Base-by-base conservation (phyloP, 139 green algal genomes). In the Zygnema cylindricum region DNA sequence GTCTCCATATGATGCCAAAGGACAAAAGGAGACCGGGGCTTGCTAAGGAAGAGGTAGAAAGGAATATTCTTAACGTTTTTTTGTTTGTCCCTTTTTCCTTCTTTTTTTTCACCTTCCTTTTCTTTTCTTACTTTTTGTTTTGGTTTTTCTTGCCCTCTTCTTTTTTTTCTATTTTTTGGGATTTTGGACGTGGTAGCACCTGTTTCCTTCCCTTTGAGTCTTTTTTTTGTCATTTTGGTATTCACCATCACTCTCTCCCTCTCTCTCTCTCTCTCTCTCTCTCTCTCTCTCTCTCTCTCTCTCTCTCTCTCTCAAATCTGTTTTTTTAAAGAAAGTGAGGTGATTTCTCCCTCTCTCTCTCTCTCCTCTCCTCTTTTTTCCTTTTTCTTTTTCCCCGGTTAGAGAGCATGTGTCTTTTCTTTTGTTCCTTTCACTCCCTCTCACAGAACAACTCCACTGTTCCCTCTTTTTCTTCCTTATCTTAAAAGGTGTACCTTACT, bases 1-100 rank as follows among this genome's bases (percentile, higher is more conserved):
- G 98, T 94, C 93, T 99, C 90, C 97, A 98, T 93, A 99, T 99
- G 97, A 95, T 98, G 36, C 97, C 98, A 23, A 87, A 87, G 82
- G 82, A 87, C 43, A 87, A 87, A 71, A 36, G 49, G 1, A 87
- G 43, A 55, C 3, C 38, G 33, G 0, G 42, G 3, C 21, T 35
- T 0, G 71, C 75, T 1, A 84, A 88, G 82, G 82, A 84, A 85
- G 57, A 86, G 43, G 81, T 86, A 86, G 86, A n/a, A n/a, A n/a
- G n/a, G n/a, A n/a, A n/a, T n/a, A n/a, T n/a, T n/a, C n/a, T n/a
- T n/a, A n/a, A n/a, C n/a, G n/a, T n/a, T n/a, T n/a, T n/a, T n/a
- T n/a, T n/a, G n/a, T n/a, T n/a, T n/a, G n/a, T n/a, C n/a, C n/a
- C n/a, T n/a, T n/a, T n/a, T n/a, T n/a, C n/a, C n/a, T n/a, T n/a